A percentile compares a stretch with the other conserved stretches of the same genome.
phyloP scores from a whole-genome alignment of 2,329 filamentous ascomycete genomes.

The Fusarium goolgardi region DNA sequence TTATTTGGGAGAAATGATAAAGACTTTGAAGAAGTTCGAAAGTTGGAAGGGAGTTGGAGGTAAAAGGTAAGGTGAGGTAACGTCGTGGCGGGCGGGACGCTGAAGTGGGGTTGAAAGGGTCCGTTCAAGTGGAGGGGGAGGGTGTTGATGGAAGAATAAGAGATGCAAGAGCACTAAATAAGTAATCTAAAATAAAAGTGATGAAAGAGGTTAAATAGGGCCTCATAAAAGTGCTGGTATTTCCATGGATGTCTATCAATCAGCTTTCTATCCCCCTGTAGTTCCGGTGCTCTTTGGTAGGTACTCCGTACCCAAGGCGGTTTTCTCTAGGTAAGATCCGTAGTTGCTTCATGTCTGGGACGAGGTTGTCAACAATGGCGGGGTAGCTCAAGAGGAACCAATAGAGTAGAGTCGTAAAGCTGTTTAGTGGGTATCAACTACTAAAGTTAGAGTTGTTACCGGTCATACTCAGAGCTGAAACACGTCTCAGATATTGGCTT shows the following conservation, averaged over 20 bases:
- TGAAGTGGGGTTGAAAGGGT: conserved; percentile 40
- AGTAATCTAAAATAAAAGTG: background rate
- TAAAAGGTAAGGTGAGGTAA: conserved; percentile 16
- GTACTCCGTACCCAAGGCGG: conserved; percentile 1
- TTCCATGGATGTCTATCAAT: background rate
- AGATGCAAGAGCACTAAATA: conserved; percentile 6
- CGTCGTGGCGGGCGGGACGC: conserved; percentile 25
- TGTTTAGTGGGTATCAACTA: conserved; percentile 24
- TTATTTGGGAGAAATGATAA: background rate
- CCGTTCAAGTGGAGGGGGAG: conserved; percentile 30
- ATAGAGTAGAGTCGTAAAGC: conserved; percentile 1
- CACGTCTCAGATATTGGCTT: conserved; percentile 40
- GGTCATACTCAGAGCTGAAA: conserved; percentile 37
- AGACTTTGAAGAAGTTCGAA: background rate
- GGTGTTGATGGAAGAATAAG: background rate
- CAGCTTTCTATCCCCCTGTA: conserved; percentile 7
- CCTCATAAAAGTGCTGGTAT: background rate
- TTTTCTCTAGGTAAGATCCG: conserved; percentile 4
- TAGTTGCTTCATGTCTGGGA: conserved; percentile 27
- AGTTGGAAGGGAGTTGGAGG: conserved; percentile 23
- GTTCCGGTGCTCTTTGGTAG: background rate
- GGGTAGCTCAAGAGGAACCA: conserved; percentile 35
- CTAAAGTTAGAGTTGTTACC: conserved; percentile 30
- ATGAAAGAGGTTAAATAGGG: conserved; percentile 8
- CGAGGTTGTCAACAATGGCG: conserved; percentile 35